phyloP scores from a whole-genome alignment of 2,329 filamentous ascomycete species.

The Alternaria metachromatica region DNA sequence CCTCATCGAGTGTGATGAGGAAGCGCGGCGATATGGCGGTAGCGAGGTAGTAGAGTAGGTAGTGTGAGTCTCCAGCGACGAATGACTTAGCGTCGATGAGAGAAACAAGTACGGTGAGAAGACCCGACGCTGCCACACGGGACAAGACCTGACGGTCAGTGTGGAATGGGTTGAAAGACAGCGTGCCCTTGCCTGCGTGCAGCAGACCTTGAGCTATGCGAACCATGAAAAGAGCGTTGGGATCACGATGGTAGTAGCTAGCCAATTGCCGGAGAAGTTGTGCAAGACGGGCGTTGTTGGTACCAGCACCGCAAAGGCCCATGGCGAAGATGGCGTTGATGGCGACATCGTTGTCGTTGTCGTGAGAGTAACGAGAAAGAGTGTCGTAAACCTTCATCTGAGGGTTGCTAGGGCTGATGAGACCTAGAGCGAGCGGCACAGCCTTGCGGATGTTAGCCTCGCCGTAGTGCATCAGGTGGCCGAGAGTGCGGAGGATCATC shows the following conservation, averaged over 20 bases:
- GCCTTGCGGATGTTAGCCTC: slow-evolving; percentile 96
- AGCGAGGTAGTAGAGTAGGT: slow-evolving; percentile 95
- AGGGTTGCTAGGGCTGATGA: slow-evolving; percentile 96
- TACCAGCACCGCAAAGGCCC: slow-evolving; percentile 94
- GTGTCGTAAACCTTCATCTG: slow-evolving; percentile 99
- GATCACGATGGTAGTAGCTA: slow-evolving; percentile 97
- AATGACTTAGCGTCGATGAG: slow-evolving; percentile 96
- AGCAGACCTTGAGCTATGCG: slow-evolving; percentile 95
- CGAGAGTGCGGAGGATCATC: slow-evolving; percentile 97
- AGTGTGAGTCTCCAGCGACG: slow-evolving; percentile 76
- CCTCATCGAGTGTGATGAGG: slow-evolving; percentile 93
- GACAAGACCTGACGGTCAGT: slow-evolving; percentile 96
- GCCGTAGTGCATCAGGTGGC: slow-evolving; percentile 98
- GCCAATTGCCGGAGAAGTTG: slow-evolving; percentile 93
- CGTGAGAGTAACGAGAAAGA: slow-evolving; percentile 94
- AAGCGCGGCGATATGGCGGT: slow-evolving; percentile 97
- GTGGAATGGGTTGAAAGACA: slow-evolving; percentile 98
- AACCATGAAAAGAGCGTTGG: slow-evolving; percentile 98
- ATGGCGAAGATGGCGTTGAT: slow-evolving; percentile 99
- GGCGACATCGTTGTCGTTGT: slow-evolving; percentile 97
- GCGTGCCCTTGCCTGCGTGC: slow-evolving; percentile 98
- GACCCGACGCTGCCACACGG: slow-evolving; percentile 84
- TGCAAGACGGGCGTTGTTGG: slow-evolving; percentile 95
- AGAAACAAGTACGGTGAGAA: slow-evolving; percentile 87
- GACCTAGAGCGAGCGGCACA: slow-evolving; percentile 93